Conservation (phyloP, 2,329 filamentous ascomycete species). For the Leptosphaerulina australis region DNA sequence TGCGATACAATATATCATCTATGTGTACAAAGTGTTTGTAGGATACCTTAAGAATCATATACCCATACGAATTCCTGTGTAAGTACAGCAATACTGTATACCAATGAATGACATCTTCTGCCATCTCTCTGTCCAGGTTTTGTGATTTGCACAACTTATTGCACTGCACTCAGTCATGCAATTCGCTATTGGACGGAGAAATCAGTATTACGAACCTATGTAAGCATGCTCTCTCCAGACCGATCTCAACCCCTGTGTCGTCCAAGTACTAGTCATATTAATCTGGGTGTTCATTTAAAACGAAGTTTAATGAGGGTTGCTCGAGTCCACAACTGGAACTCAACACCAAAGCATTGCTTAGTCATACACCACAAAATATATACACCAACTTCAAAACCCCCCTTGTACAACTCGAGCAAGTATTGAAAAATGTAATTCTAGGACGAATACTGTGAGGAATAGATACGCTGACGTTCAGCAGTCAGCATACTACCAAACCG, state of each 20-base stretch:
- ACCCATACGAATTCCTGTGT: not conserved
- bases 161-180: no score
- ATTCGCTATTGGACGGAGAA: no score
- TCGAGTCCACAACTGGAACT: not conserved
- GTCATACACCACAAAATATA: not conserved
- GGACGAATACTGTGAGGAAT: no score
- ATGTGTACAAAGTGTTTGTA: constrained; percentile 4
- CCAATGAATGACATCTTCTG: not conserved
- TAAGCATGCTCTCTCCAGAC: no score
- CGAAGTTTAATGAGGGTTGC: not conserved
- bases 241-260: no score
- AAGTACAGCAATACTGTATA: not conserved
- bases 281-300: no score
- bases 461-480: no score
- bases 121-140: no score
- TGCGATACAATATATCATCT: not conserved
- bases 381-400: constrained; percentile 1
- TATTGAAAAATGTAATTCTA: not conserved
- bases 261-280: no score
- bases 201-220: no score
- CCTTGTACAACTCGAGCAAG: not conserved
- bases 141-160: no score
- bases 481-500: not conserved
- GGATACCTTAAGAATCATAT: not conserved
- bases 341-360: constrained; percentile 16